These are phyloP conservation scores for Phytopythium delawarense DNA, from an alignment of 352 stramenopile genomes.

Conservation along the genomic window DNA sequence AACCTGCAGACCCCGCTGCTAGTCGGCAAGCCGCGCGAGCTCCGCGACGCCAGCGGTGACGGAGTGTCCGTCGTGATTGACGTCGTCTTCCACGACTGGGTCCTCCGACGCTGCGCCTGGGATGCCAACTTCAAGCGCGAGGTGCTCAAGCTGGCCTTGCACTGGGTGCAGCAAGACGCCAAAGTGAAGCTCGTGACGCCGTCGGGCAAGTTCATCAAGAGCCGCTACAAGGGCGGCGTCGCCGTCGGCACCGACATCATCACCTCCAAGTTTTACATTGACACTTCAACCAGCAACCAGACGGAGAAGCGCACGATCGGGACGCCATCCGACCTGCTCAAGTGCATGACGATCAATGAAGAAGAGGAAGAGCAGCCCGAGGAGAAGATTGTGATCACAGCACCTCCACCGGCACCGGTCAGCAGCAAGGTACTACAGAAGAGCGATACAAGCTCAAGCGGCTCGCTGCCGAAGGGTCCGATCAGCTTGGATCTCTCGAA, in stretches of 20 bases:
- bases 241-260: slow-evolving; percentile 52
- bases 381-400: slow-evolving; percentile 7
- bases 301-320: slow-evolving; percentile 25
- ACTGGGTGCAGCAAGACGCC: slow-evolving; percentile 76
- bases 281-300: slow-evolving; percentile 14
- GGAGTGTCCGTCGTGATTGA: slow-evolving; percentile 47
- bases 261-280: slow-evolving; percentile 74
- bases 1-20: slow-evolving; percentile 76
- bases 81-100: slow-evolving; percentile 79
- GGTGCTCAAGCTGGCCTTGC: slow-evolving; percentile 67
- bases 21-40: slow-evolving; percentile 51
- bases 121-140: slow-evolving; percentile 81
- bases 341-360: slow-evolving; percentile 35
- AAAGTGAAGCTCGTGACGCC: slow-evolving; percentile 31
- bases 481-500: slow-evolving; percentile 2
- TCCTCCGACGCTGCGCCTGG: slow-evolving; percentile 65
- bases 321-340: slow-evolving; percentile 49
- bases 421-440: not conserved
- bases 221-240: slow-evolving; percentile 75
- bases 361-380: slow-evolving; percentile 11
- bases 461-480: slow-evolving; percentile 6
- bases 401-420: not conserved
- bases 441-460: not conserved
- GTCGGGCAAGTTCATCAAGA: slow-evolving; percentile 82
- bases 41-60: slow-evolving; percentile 38